Evolutionary conservation across 768 basidiomycete species (phyloP).

Genomic region (Russula griseocarnosa): DNA sequence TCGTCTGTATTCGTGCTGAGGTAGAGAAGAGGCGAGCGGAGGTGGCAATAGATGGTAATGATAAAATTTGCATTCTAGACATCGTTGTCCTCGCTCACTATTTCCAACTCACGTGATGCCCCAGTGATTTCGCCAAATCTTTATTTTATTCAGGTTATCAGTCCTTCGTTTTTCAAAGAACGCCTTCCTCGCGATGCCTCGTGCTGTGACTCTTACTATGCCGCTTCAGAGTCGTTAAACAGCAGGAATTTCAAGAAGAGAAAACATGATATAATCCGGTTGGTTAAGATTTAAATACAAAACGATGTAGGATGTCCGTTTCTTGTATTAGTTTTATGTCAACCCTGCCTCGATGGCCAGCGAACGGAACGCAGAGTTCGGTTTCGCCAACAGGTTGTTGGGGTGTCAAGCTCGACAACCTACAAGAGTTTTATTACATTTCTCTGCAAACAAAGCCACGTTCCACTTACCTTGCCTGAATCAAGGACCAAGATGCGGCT

Average conservation of each 20-base stretch:
- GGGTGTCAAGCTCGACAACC: constrained; percentile 79
- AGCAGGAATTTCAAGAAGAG: not conserved
- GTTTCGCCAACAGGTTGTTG: constrained; percentile 53
- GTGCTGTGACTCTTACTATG: too few relatives aligned
- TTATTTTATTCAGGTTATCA: too few relatives aligned
- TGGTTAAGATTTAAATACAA: not conserved
- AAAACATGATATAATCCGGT: not conserved
- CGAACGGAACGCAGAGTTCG: constrained; percentile 54
- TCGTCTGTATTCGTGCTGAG: constrained; percentile 35
- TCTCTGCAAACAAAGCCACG: not conserved
- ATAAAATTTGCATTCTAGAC: not conserved
- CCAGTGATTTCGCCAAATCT: too few relatives aligned
- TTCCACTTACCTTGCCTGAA: constrained; percentile 54
- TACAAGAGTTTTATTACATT: constrained; percentile 29
- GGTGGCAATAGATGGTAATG: not conserved
- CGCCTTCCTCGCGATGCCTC: too few relatives aligned
- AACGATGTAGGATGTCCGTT: not conserved
- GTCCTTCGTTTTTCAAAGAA: too few relatives aligned
- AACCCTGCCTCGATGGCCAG: constrained; percentile 65
- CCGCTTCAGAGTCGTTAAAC: too few relatives aligned
- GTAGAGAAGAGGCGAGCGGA: constrained; percentile 31
- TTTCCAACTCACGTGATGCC: not conserved
- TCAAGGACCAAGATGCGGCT: constrained; percentile 80
- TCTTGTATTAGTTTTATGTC: constrained; percentile 3
- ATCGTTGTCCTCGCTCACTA: not conserved